Evolutionary conservation across 2,329 filamentous ascomycete genomes (phyloP), one percentile per base, ranked within the genome.

Genomic region (Didymella pinodella): DNA sequence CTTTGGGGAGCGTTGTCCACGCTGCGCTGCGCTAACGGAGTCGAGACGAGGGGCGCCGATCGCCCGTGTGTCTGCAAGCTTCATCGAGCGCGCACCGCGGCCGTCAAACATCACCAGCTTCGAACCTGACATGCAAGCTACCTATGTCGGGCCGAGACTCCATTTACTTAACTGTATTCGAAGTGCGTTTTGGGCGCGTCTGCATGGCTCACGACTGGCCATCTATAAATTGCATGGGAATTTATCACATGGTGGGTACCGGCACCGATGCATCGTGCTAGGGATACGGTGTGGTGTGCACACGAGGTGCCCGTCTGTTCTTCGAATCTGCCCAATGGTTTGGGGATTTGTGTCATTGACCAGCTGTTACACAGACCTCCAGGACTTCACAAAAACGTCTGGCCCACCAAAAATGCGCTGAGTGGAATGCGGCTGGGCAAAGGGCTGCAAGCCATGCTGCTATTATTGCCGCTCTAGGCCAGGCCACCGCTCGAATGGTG

Each of bases 41-140:
- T 50, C 22, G 47, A 57, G 61, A 57, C 36, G 50, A 62, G 57
- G 55, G 55, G 51, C 48, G 44, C 56, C 58, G 41, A 32, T 40
- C 56, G 28, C 34, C 7, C 50, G 32, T 38, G 48, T 29, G 45
- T 36, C 16, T 36, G 54, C 53, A 61, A 54, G 59, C 48, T 49
- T 48, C 57, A 59, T 62, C 54, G 31, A 34, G 54, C 56, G 56
- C 31, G 54, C 47, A 57, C 59, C 54, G 44, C 48, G 34, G 32
- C 55, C 49, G 41, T 38, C 49, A 57, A 49, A 44, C 57, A 55
- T 59, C 56, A 49, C 32, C 50, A 59, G 40, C 32, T n/a, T 52
- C 46, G n/a, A 34, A 18, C 26, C 32, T 25, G 16, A 20, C 29
- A 34, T 26, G 12, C 38, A 7, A 45, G 36, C 52, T 4, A 40